Conservation (phyloP, 345 rosid species). For the Raphanus sativus region DNA sequence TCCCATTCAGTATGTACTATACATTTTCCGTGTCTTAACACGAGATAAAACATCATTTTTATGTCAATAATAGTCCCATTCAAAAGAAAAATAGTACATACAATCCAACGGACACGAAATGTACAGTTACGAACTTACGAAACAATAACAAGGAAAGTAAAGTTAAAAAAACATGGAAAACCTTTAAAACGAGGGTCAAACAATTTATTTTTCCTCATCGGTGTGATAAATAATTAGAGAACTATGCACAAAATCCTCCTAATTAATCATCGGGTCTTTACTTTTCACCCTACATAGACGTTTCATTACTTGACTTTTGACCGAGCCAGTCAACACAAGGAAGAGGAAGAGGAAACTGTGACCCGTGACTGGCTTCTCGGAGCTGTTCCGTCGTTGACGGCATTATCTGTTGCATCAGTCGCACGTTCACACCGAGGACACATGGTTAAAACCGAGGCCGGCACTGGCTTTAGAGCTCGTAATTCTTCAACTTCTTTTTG, state of each 20-base stretch:
- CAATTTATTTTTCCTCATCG: background rate
- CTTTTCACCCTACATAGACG: constrained; percentile 28
- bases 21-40: background rate
- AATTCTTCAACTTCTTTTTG: constrained; percentile 60
- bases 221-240: constrained; percentile 18
- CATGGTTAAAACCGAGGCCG: constrained; percentile 35
- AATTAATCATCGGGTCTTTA: constrained; percentile 34
- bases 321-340: constrained; percentile 25
- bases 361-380: constrained; percentile 22
- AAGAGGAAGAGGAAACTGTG: constrained; percentile 36
- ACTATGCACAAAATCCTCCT: constrained; percentile 38
- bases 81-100: background rate
- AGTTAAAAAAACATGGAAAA: background rate
- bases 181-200: background rate
- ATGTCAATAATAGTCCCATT: background rate
- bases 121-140: background rate
- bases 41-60: background rate
- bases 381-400: constrained; percentile 27
- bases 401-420: constrained; percentile 28
- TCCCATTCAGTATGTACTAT: background rate
- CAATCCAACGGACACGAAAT: background rate
- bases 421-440: constrained; percentile 41
- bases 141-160: background rate
- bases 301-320: constrained; percentile 39
- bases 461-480: constrained; percentile 40